Evolutionary conservation across 1,284 basidiomycete genomes (phyloP).

Genomic region (Xerocomus minutiporus): DNA sequence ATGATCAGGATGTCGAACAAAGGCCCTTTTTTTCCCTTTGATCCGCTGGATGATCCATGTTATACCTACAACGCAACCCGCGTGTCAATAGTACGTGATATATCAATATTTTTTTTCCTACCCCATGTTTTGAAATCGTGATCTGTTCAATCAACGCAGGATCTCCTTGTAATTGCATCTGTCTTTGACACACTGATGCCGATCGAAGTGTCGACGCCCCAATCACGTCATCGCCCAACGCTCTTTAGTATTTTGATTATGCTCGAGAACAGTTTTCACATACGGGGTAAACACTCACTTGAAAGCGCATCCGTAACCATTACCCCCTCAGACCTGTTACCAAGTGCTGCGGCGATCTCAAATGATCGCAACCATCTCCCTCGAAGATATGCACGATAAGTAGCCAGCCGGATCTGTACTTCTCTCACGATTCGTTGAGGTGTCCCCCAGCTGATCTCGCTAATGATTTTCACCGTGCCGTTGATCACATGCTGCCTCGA

Average conservation of each 20-base stretch:
- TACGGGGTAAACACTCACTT: not conserved
- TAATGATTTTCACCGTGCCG: not conserved
- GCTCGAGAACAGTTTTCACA: no score
- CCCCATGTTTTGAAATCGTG: not conserved
- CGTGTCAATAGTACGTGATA: conserved; percentile 11
- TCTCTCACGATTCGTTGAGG: not conserved
- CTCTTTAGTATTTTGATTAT: no score
- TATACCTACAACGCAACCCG: not conserved
- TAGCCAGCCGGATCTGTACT: not conserved
- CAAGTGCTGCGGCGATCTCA: not conserved
- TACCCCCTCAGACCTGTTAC: not conserved
- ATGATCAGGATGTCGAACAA: conserved; percentile 2
- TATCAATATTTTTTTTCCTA: not conserved
- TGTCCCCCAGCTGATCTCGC: not conserved
- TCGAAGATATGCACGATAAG: not conserved
- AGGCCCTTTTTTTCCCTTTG: not conserved
- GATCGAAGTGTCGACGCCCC: not conserved
- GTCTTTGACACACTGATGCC: not conserved
- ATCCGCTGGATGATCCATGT: not conserved
- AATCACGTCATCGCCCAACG: conserved; percentile 9
- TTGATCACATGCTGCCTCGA: not conserved
- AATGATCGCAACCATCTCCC: not conserved
- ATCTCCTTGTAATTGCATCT: conserved; percentile 8
- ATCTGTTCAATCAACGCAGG: conserved; percentile 5
- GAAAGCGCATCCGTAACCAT: not conserved